These are phyloP conservation scores for Penicillium silybi DNA, from an alignment of 495 filamentous ascomycete genomes.

Conservation along the genomic window DNA sequence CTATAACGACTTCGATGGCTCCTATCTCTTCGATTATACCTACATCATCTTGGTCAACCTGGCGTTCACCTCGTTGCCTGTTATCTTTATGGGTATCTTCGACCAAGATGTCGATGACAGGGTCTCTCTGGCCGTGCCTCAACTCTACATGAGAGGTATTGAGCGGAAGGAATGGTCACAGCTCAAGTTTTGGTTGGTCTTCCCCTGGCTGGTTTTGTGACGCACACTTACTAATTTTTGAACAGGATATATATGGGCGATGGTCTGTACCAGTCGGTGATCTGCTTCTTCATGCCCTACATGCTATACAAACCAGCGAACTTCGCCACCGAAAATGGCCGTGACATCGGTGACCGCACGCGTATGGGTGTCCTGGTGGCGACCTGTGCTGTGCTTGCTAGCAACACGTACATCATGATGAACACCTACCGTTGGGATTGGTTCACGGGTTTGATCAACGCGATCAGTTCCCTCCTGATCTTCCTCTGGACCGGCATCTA, in stretches of 20 bases:
- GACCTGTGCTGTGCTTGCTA: constrained; percentile 68
- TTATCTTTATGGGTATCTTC: constrained; percentile 94
- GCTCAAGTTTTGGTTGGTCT: constrained; percentile 84
- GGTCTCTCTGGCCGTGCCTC: constrained; percentile 90
- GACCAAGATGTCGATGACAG: constrained; percentile 96
- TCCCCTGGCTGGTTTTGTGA: not conserved
- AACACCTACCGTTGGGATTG: constrained; percentile 98
- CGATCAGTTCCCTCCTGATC: constrained; percentile 77
- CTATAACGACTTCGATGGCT: constrained; percentile 91
- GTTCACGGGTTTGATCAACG: constrained; percentile 77
- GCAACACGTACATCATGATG: constrained; percentile 91
- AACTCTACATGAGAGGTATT: constrained; percentile 93
- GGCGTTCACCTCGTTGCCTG: constrained; percentile 92
- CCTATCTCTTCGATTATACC: constrained; percentile 95
- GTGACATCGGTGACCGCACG: constrained; percentile 67
- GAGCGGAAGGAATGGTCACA: constrained; percentile 97
- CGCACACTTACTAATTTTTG: constrained; percentile 12
- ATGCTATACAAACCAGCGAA: constrained; percentile 65
- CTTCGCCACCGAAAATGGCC: constrained; percentile 64
- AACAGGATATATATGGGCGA: constrained; percentile 90
- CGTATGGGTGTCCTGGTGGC: constrained; percentile 83
- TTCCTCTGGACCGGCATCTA: constrained; percentile 98
- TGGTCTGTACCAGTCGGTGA: constrained; percentile 89
- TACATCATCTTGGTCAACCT: constrained; percentile 96
- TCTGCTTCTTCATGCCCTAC: constrained; percentile 90